A percentile compares a stretch with the other conserved stretches of the same genome.
phyloP scores from a whole-genome alignment of 2,329 filamentous ascomycete genomes.

The Claviceps fusiformis region DNA sequence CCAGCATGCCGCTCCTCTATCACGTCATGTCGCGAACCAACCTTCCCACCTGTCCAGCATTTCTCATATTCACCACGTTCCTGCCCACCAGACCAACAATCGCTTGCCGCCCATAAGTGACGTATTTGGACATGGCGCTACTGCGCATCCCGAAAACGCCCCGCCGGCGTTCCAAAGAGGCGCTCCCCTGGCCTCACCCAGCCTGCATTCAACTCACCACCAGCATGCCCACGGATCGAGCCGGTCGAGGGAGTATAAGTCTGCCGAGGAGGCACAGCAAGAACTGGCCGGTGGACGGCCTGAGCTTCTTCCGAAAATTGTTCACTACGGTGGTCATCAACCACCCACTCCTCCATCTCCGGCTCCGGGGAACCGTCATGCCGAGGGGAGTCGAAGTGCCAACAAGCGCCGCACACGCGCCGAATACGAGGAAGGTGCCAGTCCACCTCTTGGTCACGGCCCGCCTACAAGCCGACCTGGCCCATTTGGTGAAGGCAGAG shows the following conservation, averaged over 20 bases:
- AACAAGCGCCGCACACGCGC: slow-evolving; percentile 65
- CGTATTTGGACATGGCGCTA: slow-evolving; percentile 74
- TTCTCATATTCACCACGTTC: slow-evolving; percentile 82
- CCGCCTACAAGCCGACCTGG: slow-evolving; percentile 48
- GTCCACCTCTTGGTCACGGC: slow-evolving; percentile 68
- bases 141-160: slow-evolving; percentile 43
- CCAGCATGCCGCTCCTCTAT: slow-evolving; percentile 62
- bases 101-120: slow-evolving; percentile 87
- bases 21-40: slow-evolving; percentile 67
- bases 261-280: slow-evolving; percentile 88
- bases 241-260: slow-evolving; percentile 77
- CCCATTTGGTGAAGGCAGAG: slow-evolving; percentile 68
- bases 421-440: slow-evolving; percentile 88
- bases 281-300: slow-evolving; percentile 83
- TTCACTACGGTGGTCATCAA: slow-evolving; percentile 90
- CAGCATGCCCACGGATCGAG: slow-evolving; percentile 40
- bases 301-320: slow-evolving; percentile 80
- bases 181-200: slow-evolving; percentile 64
- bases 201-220: slow-evolving; percentile 43
- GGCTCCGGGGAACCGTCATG: slow-evolving; percentile 35
- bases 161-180: slow-evolving; percentile 40
- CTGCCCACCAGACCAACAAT: slow-evolving; percentile 79
- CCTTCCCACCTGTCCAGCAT: slow-evolving; percentile 71
- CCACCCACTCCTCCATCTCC: slow-evolving; percentile 84
- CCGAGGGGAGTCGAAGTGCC: slow-evolving; percentile 42